A percentile compares a stretch with the other conserved stretches of the same genome.
These are phyloP conservation scores for Kwoniella newhampshirensis DNA, from an alignment of 768 basidiomycete genomes.

Conservation along the genomic window DNA sequence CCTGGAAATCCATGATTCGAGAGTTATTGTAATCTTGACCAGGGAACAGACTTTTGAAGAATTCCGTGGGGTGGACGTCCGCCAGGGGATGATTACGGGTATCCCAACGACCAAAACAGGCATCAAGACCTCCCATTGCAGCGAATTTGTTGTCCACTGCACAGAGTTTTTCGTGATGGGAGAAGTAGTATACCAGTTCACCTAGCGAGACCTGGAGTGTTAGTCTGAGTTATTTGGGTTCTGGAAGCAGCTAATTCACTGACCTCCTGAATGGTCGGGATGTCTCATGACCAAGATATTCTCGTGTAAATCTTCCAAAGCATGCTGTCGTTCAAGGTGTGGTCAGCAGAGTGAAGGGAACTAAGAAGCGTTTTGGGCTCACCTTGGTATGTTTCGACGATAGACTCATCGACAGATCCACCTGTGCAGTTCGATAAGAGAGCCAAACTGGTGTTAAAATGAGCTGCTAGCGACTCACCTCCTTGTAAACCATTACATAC, in stretches of 20 bases:
- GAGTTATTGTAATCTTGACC: slow-evolving; percentile 64
- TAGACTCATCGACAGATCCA: slow-evolving; percentile 89
- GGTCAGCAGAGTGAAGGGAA: too few relatives aligned
- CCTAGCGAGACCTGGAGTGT: too few relatives aligned
- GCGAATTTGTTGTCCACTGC: slow-evolving; percentile 50
- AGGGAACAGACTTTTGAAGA: slow-evolving; percentile 77
- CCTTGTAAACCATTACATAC: slow-evolving; percentile 91
- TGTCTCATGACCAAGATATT: slow-evolving; percentile 76
- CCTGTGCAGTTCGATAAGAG: slow-evolving; percentile 55
- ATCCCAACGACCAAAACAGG: slow-evolving; percentile 98
- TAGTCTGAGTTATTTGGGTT: too few relatives aligned
- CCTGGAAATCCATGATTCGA: slow-evolving; percentile 52
- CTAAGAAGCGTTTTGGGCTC: too few relatives aligned
- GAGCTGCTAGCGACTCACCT: slow-evolving; percentile 56
- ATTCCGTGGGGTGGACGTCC: slow-evolving; percentile 87
- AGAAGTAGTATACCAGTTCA: slow-evolving; percentile 48
- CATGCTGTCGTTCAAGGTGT: slow-evolving; percentile 59
- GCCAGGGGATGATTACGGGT: slow-evolving; percentile 77
- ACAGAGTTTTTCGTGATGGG: slow-evolving; percentile 52
- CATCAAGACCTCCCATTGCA: slow-evolving; percentile 76
- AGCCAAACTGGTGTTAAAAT: neutral
- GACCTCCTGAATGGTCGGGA: slow-evolving; percentile 45
- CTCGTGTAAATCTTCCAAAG: slow-evolving; percentile 76
- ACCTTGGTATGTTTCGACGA: slow-evolving; percentile 80
- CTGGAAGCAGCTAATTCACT: too few relatives aligned